Base-by-base conservation (phyloP, 805 yeast genomes). In the Blastobotrys robertii region DNA sequence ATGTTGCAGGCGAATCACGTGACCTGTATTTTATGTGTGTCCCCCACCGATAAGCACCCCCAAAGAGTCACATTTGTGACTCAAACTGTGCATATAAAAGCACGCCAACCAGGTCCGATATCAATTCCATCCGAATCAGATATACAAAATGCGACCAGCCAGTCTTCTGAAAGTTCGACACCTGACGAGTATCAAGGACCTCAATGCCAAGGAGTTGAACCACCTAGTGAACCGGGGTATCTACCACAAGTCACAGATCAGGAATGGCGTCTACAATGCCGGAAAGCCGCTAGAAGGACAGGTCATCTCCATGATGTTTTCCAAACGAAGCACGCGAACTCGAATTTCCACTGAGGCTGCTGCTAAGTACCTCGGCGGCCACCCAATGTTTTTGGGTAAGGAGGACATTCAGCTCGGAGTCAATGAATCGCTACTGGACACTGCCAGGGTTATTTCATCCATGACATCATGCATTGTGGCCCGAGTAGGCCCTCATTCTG, bases 381-480 rank as follows among this genome's bases (percentile, higher is more conserved):
- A 81, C 54, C 96, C 98, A 9, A 83, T 92, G 92, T 92, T 92
- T 57, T 70, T 92, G 51, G 97, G 98, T 40, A 86, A 83, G 54
- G 96, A 88, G 53, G 98, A 92, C 55, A 92, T 92, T 59, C 98
- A 92, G 64, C 69, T 92, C 44, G 98, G 98, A 36, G 95, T 86
- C 36, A 92, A 92, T 59, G 98, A 92, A 68, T 74, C 92, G 0
- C 66, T 86, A 46, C 82, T 83, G 55, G 98, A 92, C 62, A 83
- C 97, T 1, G 74, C 95, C 12, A 79, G 76, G 51, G 95, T 92
- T 30, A 75, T 92, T 3, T 83, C 95, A 10, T 87, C 97, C 1
- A 92, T 92, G 98, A 84, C 94, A 1, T 81, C 95, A n/a, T 82
- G 95, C 50, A 77, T 92, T 5, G 88, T 92, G 67, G 98, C 97